A percentile compares a stretch with the other conserved stretches of the same genome.
phyloP scores from a whole-genome alignment of 768 basidiomycete genomes.

The Dictyophora rubrovolvata region DNA sequence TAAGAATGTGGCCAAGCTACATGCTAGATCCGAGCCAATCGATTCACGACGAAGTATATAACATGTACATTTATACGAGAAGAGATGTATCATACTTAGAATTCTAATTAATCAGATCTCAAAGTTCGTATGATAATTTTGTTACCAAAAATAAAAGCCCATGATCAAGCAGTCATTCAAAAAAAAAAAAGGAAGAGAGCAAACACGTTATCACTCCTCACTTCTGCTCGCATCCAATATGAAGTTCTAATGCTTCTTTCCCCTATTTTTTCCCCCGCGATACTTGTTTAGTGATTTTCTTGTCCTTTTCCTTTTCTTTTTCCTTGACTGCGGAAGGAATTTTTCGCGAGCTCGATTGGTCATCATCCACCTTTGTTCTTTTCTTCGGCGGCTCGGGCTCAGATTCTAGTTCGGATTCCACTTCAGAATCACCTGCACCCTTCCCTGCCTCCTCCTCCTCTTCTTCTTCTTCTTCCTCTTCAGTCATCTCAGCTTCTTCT shows the following conservation, averaged over 20 bases:
- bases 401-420: conserved; percentile 5
- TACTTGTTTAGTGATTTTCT: background rate
- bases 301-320: conserved; percentile 9
- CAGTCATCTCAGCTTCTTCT: background rate
- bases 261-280: background rate
- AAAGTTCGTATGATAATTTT: no score
- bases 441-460: background rate
- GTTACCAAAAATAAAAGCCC: no score
- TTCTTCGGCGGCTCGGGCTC: conserved; percentile 10
- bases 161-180: no score
- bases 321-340: conserved; percentile 8
- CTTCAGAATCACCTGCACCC: conserved; percentile 9
- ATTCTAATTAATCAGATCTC: no score
- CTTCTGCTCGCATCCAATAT: no score
- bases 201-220: no score
- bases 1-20: no score
- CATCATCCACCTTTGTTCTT: conserved; percentile 8
- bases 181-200: no score
- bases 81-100: no score
- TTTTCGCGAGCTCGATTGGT: background rate
- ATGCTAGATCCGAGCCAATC: no score
- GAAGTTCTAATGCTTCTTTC: background rate
- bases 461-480: background rate
- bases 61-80: no score
- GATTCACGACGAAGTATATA: no score